These are phyloP conservation scores for Pyrrhoderma noxium DNA, from an alignment of 1,284 basidiomycete species.

Conservation along the genomic window DNA sequence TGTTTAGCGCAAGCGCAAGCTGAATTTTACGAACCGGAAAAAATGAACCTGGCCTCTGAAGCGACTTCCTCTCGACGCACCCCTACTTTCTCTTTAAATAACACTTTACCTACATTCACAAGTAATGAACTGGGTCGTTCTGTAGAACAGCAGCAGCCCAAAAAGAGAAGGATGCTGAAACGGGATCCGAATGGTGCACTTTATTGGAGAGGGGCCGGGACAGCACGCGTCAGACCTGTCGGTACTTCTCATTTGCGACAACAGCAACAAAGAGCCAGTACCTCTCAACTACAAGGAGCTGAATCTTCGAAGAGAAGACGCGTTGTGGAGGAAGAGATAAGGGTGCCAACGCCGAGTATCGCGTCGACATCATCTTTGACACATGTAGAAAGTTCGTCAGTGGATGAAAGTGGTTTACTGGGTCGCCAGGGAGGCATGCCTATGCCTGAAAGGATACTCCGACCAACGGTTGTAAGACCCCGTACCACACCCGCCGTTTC, in stretches of 20 bases:
- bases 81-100: neutral
- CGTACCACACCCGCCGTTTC: conserved; percentile 50
- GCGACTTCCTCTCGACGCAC: conserved; percentile 39
- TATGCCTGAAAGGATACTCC: neutral
- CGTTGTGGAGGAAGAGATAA: conserved; percentile 2
- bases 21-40: conserved; percentile 35
- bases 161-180: neutral
- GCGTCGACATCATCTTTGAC: neutral
- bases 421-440: neutral
- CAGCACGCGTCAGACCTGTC: neutral
- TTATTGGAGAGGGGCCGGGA: conserved; percentile 12
- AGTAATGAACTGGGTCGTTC: conserved; percentile 3
- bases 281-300: conserved; percentile 13
- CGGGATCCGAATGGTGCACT: conserved; percentile 13
- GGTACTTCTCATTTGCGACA: conserved; percentile 39
- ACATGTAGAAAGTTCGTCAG: too few species aligned
- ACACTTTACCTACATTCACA: conserved; percentile 15
- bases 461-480: neutral
- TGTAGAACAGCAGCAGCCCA: neutral
- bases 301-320: conserved; percentile 12
- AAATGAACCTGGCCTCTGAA: conserved; percentile 50
- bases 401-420: neutral
- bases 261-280: conserved; percentile 36
- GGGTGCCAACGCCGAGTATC: too few species aligned
- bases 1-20: neutral